A percentile compares a stretch with the other conserved stretches of the same genome.
Evolutionary conservation across 345 rosid genomes (phyloP).

Genomic region (Salix koriyanagi): DNA sequence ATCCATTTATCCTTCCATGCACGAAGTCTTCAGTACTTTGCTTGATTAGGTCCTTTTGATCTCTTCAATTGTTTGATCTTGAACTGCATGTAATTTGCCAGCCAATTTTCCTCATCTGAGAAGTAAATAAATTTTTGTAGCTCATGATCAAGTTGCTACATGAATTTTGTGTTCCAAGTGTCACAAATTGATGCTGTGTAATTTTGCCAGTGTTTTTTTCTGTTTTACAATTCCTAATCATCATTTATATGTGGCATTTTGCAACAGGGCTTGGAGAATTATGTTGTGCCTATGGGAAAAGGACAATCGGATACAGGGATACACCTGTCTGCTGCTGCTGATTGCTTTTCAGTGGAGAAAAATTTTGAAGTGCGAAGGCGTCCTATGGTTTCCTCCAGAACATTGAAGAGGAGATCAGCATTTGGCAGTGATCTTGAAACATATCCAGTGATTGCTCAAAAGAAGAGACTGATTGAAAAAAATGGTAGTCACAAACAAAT

Average conservation of each 20-base stretch:
- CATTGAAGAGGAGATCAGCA: slow-evolving; percentile 14
- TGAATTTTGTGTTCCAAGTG: background rate
- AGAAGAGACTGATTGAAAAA: slow-evolving; percentile 11
- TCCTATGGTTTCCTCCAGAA: background rate
- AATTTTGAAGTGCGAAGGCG: background rate
- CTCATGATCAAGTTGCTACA: background rate
- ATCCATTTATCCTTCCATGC: background rate
- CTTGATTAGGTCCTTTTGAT: background rate
- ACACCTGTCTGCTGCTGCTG: slow-evolving; percentile 3
- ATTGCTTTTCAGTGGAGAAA: slow-evolving; percentile 15
- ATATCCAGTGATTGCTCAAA: slow-evolving; percentile 1
- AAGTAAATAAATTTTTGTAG: background rate
- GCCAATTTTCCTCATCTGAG: background rate
- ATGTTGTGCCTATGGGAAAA: background rate
- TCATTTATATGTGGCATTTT: background rate
- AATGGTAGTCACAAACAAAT: slow-evolving; percentile 1
- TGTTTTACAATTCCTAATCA: background rate
- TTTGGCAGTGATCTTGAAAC: slow-evolving; percentile 10
- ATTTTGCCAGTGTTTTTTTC: background rate
- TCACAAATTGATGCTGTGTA: background rate
- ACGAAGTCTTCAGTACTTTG: background rate
- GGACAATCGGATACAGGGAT: background rate
- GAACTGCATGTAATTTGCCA: background rate
- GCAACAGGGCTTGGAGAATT: slow-evolving; percentile 10
- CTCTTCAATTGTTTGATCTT: too few relatives aligned